Conservation (phyloP, 805 yeast species). For the Clavispora phyllophila region DNA sequence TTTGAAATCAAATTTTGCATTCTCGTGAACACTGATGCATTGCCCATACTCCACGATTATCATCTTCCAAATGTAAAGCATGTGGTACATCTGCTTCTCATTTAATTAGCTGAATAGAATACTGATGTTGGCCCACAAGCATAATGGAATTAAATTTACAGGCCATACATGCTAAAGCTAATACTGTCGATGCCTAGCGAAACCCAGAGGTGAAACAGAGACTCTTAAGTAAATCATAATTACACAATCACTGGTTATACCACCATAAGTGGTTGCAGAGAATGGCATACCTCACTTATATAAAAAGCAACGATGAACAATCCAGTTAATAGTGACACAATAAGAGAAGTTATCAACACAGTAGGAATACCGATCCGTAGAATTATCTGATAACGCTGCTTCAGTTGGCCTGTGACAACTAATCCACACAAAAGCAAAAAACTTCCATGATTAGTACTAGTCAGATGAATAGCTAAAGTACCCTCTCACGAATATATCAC, state of each 20-base stretch:
- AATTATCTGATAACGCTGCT: conserved; percentile 46
- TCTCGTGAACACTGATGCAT: not conserved
- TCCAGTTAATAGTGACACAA: conserved; percentile 41
- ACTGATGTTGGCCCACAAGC: no score
- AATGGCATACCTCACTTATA: conserved; percentile 40
- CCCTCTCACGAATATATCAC: conserved; percentile 21
- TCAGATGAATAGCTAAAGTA: conserved; percentile 45
- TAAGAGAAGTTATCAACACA: conserved; percentile 39
- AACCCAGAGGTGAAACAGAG: conserved; percentile 46
- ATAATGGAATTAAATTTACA: conserved; percentile 19
- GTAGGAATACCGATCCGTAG: conserved; percentile 47
- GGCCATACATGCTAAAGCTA: conserved; percentile 42
- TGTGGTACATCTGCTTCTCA: no score
- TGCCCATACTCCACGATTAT: no score
- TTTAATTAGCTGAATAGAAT: no score
- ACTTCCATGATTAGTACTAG: conserved; percentile 35
- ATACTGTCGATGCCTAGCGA: conserved; percentile 47
- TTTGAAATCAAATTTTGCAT: not conserved
- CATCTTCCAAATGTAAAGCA: no score
- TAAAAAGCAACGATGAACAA: conserved; percentile 42
- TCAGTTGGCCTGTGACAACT: conserved; percentile 41
- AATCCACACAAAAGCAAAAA: conserved; percentile 41
- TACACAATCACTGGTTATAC: conserved; percentile 47
- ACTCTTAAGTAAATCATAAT: conserved; percentile 50
- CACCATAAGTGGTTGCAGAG: conserved; percentile 45